Evolutionary conservation across 768 basidiomycete genomes (phyloP), one percentile per base, ranked within the genome.

Genomic region (Coprinopsis cinerea): DNA sequence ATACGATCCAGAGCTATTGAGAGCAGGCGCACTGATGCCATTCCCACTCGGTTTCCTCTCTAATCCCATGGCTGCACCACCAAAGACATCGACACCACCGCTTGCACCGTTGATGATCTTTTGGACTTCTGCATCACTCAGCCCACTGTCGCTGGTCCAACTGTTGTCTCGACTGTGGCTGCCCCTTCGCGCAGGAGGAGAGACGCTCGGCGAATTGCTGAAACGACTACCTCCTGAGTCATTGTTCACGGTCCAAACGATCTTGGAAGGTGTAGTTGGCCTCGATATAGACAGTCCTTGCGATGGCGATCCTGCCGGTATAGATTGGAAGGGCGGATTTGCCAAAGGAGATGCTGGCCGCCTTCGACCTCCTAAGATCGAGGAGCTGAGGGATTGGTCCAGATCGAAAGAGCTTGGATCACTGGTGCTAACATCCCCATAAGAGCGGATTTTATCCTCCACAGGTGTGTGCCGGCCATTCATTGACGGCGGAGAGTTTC

Each of bases 331-430:
- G 4, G 51, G 45, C 13, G 54, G 48, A 27, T 51, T 75, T 26
- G 84, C 77, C 28, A 88, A 72, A 4, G 88, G 88, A 28, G 88
- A 89, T n/a, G 76, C 75, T 43, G 88, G 85, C 45, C 85, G 73
- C 27, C 82, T 78, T 55, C 83, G 71, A 15, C 42, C 49, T 43
- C 69, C 69, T 28, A 78, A 68, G 47, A 77, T 63, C 24, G 82
- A 77, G 13, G 82, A 79, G 50, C 72, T 73, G n/a, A 62, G 61
- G 14, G 73, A 62, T 49, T 59, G 69, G 23, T 82, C 79, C 53
- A 69, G 68, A 28, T 77, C 72, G 27, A 61, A 35, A 22, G 26
- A 46, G 34, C 34, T 52, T n/a, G 25, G 30, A 20, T 45, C 35
- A 30, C 51, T 42, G 28, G 36, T 47, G 22, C 45, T 42, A 10